Evolutionary conservation across 2,329 filamentous ascomycete genomes (phyloP).

Genomic region (Curvularia sp.): DNA sequence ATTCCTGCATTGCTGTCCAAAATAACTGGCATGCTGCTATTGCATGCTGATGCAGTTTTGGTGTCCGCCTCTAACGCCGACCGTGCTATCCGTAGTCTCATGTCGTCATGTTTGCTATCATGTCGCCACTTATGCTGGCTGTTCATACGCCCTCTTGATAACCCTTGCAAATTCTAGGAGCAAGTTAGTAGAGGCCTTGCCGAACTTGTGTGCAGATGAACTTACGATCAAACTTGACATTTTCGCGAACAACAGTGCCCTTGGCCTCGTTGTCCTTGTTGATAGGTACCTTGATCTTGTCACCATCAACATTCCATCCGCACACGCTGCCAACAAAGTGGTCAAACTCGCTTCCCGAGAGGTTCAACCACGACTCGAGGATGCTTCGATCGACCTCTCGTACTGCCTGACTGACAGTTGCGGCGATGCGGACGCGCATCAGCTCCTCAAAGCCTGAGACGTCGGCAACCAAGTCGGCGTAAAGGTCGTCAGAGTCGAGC

Average conservation of each 20-base stretch:
- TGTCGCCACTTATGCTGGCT: constrained; percentile 43
- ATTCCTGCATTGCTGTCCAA: constrained; percentile 18
- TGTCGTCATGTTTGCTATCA: constrained; percentile 18
- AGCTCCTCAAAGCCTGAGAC: constrained; percentile 94
- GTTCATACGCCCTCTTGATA: constrained; percentile 49
- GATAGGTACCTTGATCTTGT: constrained; percentile 75
- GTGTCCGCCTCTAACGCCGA: constrained; percentile 23
- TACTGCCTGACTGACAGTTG: constrained; percentile 86
- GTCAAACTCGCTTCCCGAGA: constrained; percentile 57
- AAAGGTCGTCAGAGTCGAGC: constrained; percentile 91
- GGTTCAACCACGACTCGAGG: constrained; percentile 60
- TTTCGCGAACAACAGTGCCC: constrained; percentile 93
- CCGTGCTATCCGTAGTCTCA: constrained; percentile 25
- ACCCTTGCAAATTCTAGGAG: constrained; percentile 46
- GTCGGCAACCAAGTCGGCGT: constrained; percentile 93
- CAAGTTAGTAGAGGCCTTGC: constrained; percentile 21
- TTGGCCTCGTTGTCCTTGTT: constrained; percentile 94
- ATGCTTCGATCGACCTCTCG: constrained; percentile 68
- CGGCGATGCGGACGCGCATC: constrained; percentile 87
- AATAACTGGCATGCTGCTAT: constrained; percentile 14
- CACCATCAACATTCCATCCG: constrained; percentile 80
- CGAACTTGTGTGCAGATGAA: constrained; percentile 3
- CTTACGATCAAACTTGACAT: constrained; percentile 83
- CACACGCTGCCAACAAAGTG: constrained; percentile 64
- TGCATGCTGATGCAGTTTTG: constrained; percentile 19